Base-by-base conservation (phyloP, 768 basidiomycete species). In the Kwoniella heveanensis region DNA sequence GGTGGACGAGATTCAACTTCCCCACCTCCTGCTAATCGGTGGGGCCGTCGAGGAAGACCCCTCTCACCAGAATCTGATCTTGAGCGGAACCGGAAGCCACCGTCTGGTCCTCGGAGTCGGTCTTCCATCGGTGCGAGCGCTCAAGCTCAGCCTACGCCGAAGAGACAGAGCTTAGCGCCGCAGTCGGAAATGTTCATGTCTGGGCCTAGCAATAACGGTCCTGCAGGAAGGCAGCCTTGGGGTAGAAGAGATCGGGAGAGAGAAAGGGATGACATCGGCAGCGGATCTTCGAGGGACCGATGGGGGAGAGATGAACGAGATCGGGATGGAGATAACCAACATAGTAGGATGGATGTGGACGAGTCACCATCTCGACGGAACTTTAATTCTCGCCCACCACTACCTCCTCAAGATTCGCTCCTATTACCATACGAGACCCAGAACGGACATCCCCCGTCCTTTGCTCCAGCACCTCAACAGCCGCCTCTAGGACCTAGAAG, bases 131-230 rank as follows among this genome's bases (percentile, higher is more conserved):
- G 46, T 22, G 19, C 15, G 17, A 19, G 19, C 17, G 39, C 10
- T 44, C 39, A 7, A 44, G 15, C 39, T 44, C 39, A 44, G 8
- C 17, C 17, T 9, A 44, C 39, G 22, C 22, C 48, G 22, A 22
- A 44, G 26, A n/a, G 60, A 3, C 53, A 55, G 21, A 37, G 55
- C 21, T 19, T 64, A 9, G 29, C 62, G 13, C 62, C 62, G 15
- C 62, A 64, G 21, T 32, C 46, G 1, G 32, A 56, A 32, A 55
- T 54, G 17, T 62, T 62, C 54, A 51, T 51, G 13, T 55, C 61
- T 32, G 61, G 61, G 0, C 30, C 44, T 25, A 58, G 49, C 39
- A 44, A 44, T 44, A 44, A 44, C 39, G 39, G 39, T 44, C 39
- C 15, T 8, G 10, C 10, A 44, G 17, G 39, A 44, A 46, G 57